These are phyloP conservation scores for Talaromyces pinophilus DNA, from an alignment of 2,329 filamentous ascomycete species.

Conservation along the genomic window DNA sequence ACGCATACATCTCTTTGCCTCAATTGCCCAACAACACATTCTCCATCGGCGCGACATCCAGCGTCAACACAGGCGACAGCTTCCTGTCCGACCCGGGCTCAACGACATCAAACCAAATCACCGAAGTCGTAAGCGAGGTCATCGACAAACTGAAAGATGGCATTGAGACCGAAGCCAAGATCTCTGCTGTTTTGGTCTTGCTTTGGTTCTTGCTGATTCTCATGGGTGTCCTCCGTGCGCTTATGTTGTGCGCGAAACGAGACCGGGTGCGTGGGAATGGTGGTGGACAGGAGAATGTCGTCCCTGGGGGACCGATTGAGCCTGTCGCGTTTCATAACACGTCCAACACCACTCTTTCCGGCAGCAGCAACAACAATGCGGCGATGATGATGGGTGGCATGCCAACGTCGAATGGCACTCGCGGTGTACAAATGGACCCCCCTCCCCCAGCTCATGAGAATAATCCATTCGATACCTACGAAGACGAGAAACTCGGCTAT, in stretches of 20 bases:
- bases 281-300: conserved; percentile 41
- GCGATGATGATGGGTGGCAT: conserved; percentile 14
- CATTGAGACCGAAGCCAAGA: conserved; percentile 75
- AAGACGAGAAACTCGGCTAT: conserved; percentile 48
- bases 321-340: conserved; percentile 6
- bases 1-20: conserved; percentile 82
- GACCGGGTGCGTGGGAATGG: conserved; percentile 65
- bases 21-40: conserved; percentile 77
- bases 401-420: background rate
- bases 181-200: conserved; percentile 71
- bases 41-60: conserved; percentile 70
- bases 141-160: conserved; percentile 65
- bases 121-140: conserved; percentile 70
- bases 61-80: conserved; percentile 53
- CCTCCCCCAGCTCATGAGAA: background rate
- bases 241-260: conserved; percentile 60
- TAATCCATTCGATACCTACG: conserved; percentile 30
- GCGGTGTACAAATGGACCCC: background rate
- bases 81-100: conserved; percentile 78
- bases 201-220: conserved; percentile 78
- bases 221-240: conserved; percentile 68
- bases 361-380: background rate
- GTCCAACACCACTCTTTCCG: background rate
- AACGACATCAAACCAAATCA: conserved; percentile 78
- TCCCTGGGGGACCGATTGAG: conserved; percentile 14